Percentiles rank a stretch among this genome's conserved stretches.
phyloP scores from a whole-genome alignment of 2,329 filamentous ascomycete genomes.

The Colletotrichum musae region DNA sequence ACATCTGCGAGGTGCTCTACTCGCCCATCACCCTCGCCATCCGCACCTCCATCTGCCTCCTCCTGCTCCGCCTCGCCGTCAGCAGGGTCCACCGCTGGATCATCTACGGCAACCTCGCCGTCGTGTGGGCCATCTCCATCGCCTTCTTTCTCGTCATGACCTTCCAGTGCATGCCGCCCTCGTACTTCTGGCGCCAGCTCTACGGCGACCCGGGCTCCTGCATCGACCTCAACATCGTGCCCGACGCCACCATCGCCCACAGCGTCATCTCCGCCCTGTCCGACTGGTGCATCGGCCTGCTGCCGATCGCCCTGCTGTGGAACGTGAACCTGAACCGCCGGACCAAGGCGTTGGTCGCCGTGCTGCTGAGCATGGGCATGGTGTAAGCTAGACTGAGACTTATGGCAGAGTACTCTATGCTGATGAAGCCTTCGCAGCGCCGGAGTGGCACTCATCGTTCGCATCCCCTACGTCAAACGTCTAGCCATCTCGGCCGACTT shows the following conservation, averaged over 20 bases:
- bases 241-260: slow-evolving; percentile 60
- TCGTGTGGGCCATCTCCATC: slow-evolving; percentile 54
- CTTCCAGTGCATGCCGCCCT: slow-evolving; percentile 64
- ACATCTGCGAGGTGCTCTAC: slow-evolving; percentile 58
- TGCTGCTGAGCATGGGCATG: slow-evolving; percentile 65
- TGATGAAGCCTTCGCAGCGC: slow-evolving; percentile 48
- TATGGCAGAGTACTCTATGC: neutral
- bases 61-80: slow-evolving; percentile 57
- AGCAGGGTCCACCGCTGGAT: slow-evolving; percentile 51
- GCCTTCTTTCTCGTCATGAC: slow-evolving; percentile 62
- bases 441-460: slow-evolving; percentile 55
- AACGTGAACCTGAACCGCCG: slow-evolving; percentile 62
- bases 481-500: slow-evolving; percentile 48
- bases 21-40: slow-evolving; percentile 55
- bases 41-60: slow-evolving; percentile 58
- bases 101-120: slow-evolving; percentile 50
- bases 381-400: slow-evolving; percentile 53
- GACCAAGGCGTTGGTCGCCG: slow-evolving; percentile 61
- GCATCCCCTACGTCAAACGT: slow-evolving; percentile 51
- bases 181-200: slow-evolving; percentile 63
- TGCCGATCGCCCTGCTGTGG: slow-evolving; percentile 67
- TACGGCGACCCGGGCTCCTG: slow-evolving; percentile 56
- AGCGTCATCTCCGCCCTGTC: slow-evolving; percentile 60
- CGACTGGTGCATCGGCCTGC: slow-evolving; percentile 64
- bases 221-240: slow-evolving; percentile 55